Evolutionary conservation across 768 basidiomycete genomes (phyloP).

Genomic region (Kwoniella europaea): DNA sequence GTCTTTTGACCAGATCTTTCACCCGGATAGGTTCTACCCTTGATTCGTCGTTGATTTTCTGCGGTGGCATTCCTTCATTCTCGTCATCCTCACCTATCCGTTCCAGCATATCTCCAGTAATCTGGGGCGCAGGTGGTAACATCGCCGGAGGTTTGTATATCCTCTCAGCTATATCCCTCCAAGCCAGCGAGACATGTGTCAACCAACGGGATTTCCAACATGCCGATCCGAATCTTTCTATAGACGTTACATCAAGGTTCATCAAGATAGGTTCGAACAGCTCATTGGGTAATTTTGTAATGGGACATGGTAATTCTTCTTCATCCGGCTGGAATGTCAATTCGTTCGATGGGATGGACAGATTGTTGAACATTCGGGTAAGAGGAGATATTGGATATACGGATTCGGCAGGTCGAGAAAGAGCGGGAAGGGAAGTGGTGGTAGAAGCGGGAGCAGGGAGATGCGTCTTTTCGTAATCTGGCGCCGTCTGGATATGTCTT

Average conservation of each 20-base stretch:
- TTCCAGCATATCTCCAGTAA: constrained; percentile 25
- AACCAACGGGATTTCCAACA: constrained; percentile 76
- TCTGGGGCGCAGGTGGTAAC: constrained; percentile 61
- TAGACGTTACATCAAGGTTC: constrained; percentile 67
- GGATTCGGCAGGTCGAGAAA: constrained; percentile 1
- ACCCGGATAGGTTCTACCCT: constrained; percentile 48
- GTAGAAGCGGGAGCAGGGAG: background rate
- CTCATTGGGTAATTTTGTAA: constrained; percentile 76
- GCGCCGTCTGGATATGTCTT: constrained; percentile 47
- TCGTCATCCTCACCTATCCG: background rate
- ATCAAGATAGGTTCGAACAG: constrained; percentile 71
- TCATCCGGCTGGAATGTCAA: constrained; percentile 70
- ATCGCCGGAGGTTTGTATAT: constrained; percentile 78
- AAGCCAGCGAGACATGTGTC: constrained; percentile 74
- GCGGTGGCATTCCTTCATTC: background rate
- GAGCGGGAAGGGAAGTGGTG: background rate
- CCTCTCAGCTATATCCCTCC: constrained; percentile 60
- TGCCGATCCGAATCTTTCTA: constrained; percentile 78
- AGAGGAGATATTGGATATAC: constrained; percentile 27
- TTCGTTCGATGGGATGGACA: constrained; percentile 22
- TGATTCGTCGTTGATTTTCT: background rate
- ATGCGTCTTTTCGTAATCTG: constrained; percentile 46
- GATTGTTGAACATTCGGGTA: constrained; percentile 23
- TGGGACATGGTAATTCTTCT: constrained; percentile 65
- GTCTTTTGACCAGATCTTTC: constrained; percentile 63